phyloP scores from a whole-genome alignment of 306 rosid genomes.

The Sophora flavescens region DNA sequence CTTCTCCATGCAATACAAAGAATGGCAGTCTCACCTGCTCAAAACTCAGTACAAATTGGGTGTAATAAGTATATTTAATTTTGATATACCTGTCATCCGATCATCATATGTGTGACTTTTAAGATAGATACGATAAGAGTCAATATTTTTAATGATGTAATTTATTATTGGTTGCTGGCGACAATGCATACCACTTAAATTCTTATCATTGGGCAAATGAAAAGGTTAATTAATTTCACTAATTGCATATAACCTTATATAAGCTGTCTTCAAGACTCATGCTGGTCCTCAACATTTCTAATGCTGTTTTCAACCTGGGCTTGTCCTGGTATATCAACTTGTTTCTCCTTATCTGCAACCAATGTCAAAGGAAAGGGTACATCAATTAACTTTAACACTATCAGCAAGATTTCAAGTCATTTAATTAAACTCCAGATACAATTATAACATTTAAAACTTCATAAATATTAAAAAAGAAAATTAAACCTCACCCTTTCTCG shows the following conservation, averaged over 20 bases:
- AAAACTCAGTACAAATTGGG: conserved; percentile 6
- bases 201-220: too few species aligned
- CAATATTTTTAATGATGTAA: too few species aligned
- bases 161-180: too few species aligned
- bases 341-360: conserved; percentile 79
- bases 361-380: background rate
- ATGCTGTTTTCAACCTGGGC: conserved; percentile 91
- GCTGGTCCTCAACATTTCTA: conserved; percentile 95
- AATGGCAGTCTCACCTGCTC: conserved; percentile 83
- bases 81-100: too few species aligned
- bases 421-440: background rate
- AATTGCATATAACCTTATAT: conserved; percentile 57
- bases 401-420: background rate
- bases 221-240: background rate
- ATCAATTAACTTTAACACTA: background rate
- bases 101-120: too few species aligned
- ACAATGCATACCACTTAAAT: too few species aligned
- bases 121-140: too few species aligned
- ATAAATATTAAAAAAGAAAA: background rate
- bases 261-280: conserved; percentile 80
- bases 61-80: background rate
- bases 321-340: conserved; percentile 87
- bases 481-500: conserved; percentile 66
- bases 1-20: conserved; percentile 94
- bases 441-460: background rate